Evolutionary conservation across 1,284 basidiomycete species (phyloP).

Genomic region (Porodaedalea pini): DNA sequence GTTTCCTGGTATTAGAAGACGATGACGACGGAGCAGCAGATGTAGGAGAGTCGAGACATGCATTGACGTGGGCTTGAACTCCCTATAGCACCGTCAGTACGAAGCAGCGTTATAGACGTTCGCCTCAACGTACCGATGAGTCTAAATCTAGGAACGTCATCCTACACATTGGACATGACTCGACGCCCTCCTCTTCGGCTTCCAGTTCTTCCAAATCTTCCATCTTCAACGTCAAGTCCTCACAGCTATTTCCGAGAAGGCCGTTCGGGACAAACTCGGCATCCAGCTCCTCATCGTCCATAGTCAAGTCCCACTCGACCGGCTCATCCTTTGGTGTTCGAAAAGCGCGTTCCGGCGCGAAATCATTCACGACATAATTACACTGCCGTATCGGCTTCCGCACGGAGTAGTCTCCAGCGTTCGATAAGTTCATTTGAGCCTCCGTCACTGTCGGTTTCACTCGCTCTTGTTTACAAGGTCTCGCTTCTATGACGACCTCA

Average conservation of each 20-base stretch:
- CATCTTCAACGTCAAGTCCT: constrained; percentile 26
- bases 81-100: constrained; percentile 33
- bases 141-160: constrained; percentile 28
- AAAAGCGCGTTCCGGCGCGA: constrained; percentile 13
- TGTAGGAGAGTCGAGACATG: constrained; percentile 40
- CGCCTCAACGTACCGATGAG: constrained; percentile 30
- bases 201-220: constrained; percentile 28
- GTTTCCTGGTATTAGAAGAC: constrained; percentile 36
- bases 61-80: constrained; percentile 46
- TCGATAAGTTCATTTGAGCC: too few relatives aligned
- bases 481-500: constrained; percentile 33
- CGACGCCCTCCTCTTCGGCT: constrained; percentile 25
- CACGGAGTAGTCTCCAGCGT: neutral
- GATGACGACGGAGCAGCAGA: constrained; percentile 29
- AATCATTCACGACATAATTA: neutral
- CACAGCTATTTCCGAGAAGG: constrained; percentile 25
- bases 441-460: neutral
- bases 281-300: constrained; percentile 54
- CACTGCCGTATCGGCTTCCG: neutral
- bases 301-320: constrained; percentile 51
- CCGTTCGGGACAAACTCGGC: neutral
- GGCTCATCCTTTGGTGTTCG: constrained; percentile 32
- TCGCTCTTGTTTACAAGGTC: neutral
- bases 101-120: neutral
- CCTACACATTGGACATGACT: constrained; percentile 41